These are phyloP conservation scores for Termitomyces sp. DNA, from an alignment of 768 basidiomycete species.

Conservation along the genomic window DNA sequence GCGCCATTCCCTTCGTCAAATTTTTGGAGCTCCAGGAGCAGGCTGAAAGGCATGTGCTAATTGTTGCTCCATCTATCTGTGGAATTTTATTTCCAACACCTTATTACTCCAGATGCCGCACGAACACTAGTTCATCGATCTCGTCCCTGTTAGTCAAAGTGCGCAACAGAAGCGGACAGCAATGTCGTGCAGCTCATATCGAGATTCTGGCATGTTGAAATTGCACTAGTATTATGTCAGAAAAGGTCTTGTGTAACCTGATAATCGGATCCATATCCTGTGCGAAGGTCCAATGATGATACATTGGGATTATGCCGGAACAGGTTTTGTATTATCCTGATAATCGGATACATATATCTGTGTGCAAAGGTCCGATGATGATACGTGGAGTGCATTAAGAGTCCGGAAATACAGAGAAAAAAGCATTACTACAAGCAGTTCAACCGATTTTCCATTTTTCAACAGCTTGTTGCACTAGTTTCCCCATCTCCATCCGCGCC, in stretches of 20 bases:
- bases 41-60: slow-evolving; percentile 26
- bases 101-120: slow-evolving; percentile 20
- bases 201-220: slow-evolving; percentile 24
- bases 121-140: slow-evolving; percentile 21
- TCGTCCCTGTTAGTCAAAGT: slow-evolving; percentile 52
- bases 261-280: slow-evolving; percentile 3
- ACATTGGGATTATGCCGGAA: background rate
- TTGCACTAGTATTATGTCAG: background rate
- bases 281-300: slow-evolving; percentile 1
- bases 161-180: slow-evolving; percentile 55
- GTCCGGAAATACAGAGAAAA: background rate
- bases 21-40: slow-evolving; percentile 54
- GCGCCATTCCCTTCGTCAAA: slow-evolving; percentile 56
- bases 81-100: background rate
- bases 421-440: background rate
- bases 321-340: background rate
- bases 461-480: slow-evolving; percentile 67
- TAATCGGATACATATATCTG: slow-evolving; percentile 2
- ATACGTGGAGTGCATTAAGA: background rate
- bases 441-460: slow-evolving; percentile 70
- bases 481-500: slow-evolving; percentile 71
- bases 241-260: background rate
- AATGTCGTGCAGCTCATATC: slow-evolving; percentile 49
- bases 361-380: slow-evolving; percentile 2
- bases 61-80: background rate